Conservation (phyloP, 306 rosid genomes). For the Chamaecrista fasciculata region DNA sequence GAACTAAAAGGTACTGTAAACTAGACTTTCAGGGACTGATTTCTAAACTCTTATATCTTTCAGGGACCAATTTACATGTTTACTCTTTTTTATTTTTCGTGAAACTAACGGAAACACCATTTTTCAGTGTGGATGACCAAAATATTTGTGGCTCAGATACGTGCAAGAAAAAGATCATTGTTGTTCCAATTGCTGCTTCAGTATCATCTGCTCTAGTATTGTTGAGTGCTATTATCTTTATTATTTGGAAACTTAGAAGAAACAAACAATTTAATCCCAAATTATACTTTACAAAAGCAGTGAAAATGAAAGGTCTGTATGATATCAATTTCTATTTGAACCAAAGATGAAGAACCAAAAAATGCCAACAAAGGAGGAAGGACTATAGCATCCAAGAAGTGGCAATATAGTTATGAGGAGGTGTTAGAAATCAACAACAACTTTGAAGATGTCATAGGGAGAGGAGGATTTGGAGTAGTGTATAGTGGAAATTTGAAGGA, state of each 20-base stretch:
- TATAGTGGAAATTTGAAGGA: constrained; percentile 51
- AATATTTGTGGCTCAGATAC: constrained; percentile 39
- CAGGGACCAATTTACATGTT: no score
- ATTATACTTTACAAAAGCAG: background rate
- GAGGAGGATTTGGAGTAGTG: constrained; percentile 69
- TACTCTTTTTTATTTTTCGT: background rate
- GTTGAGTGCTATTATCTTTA: constrained; percentile 25
- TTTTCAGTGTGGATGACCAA: constrained; percentile 58
- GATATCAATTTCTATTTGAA: constrained; percentile 11
- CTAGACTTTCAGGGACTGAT: no score
- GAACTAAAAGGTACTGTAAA: no score
- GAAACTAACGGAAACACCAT: constrained; percentile 10
- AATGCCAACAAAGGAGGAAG: constrained; percentile 31
- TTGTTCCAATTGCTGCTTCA: constrained; percentile 49
- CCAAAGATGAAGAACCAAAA: constrained; percentile 30
- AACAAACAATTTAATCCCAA: constrained; percentile 33
- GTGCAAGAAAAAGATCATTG: constrained; percentile 38
- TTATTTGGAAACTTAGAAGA: constrained; percentile 48
- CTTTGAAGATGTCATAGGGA: constrained; percentile 49
- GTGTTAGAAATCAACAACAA: constrained; percentile 53
- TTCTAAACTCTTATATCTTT: no score
- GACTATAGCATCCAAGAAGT: constrained; percentile 51
- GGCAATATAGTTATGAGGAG: constrained; percentile 45
- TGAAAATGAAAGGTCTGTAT: background rate
- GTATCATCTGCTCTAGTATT: constrained; percentile 35